Percentiles rank a stretch among this genome's conserved stretches.
Conservation (phyloP, 345 rosid genomes). For the Cochlearia excelsa region DNA sequence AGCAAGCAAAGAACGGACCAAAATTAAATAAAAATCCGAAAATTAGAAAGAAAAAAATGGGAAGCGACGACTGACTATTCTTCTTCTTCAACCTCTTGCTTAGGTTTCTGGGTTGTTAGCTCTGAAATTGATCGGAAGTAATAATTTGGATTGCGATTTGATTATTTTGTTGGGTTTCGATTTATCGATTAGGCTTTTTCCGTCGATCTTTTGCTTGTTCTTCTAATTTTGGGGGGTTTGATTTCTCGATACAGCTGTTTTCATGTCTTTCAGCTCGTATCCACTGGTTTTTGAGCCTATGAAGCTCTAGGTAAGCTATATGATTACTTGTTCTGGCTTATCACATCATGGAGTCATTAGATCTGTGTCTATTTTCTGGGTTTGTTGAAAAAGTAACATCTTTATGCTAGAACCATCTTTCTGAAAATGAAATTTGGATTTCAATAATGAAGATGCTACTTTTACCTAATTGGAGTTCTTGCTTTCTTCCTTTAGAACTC, state of each 20-base stretch:
- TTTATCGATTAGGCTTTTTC: neutral
- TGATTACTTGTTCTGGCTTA: slow-evolving; percentile 9
- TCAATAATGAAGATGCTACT: slow-evolving; percentile 8
- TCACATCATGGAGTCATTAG: slow-evolving; percentile 18
- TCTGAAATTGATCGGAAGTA: slow-evolving; percentile 15
- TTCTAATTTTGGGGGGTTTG: too few species aligned
- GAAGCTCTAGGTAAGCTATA: slow-evolving; percentile 28
- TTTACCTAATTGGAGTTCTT: slow-evolving; percentile 1
- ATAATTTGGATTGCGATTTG: slow-evolving; percentile 14
- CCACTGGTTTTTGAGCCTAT: slow-evolving; percentile 4
- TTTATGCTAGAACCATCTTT: too few species aligned
- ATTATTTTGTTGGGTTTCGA: neutral
- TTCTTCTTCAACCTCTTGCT: slow-evolving; percentile 26
- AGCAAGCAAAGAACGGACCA: slow-evolving; percentile 32
- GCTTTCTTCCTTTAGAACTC: too few species aligned
- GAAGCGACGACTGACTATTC: slow-evolving; percentile 39
- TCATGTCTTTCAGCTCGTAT: slow-evolving; percentile 18
- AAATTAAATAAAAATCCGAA: slow-evolving; percentile 20
- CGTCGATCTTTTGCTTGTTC: neutral
- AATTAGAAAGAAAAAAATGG: slow-evolving; percentile 34
- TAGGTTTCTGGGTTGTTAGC: slow-evolving; percentile 14
- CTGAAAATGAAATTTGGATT: slow-evolving; percentile 7
- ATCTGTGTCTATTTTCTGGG: slow-evolving; percentile 26
- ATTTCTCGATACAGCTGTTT: neutral
- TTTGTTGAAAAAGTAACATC: too few species aligned